A percentile compares a stretch with the other conserved stretches of the same genome.
These are phyloP conservation scores for Pseudopithomyces chartarum DNA, from an alignment of 2,329 filamentous ascomycete genomes.

Conservation along the genomic window DNA sequence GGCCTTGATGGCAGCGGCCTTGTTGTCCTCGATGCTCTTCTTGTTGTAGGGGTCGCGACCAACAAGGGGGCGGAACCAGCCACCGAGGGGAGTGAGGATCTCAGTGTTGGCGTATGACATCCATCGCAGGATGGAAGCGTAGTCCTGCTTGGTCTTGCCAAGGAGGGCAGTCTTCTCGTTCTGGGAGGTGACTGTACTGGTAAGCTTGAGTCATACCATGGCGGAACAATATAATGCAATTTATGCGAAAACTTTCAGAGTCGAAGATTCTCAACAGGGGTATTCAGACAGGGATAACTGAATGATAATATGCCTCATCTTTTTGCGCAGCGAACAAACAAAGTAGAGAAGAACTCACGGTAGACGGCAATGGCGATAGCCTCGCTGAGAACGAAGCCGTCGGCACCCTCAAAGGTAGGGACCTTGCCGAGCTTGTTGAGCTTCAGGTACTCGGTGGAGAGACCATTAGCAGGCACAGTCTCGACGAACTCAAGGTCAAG, in stretches of 20 bases:
- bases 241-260: slow-evolving; percentile 79
- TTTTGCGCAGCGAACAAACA: slow-evolving; percentile 33
- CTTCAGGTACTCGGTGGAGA: slow-evolving; percentile 79
- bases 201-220: slow-evolving; percentile 36
- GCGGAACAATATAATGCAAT: slow-evolving; percentile 18
- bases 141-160: slow-evolving; percentile 99
- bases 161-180: slow-evolving; percentile 99
- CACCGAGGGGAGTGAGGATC: slow-evolving; percentile 72
- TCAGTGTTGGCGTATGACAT: slow-evolving; percentile 96
- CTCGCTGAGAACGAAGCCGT: slow-evolving; percentile 90
- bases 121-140: slow-evolving; percentile 97
- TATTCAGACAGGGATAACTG: slow-evolving; percentile 84
- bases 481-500: slow-evolving; percentile 87
- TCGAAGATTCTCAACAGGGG: slow-evolving; percentile 77
- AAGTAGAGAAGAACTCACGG: slow-evolving; percentile 67
- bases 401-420: slow-evolving; percentile 88
- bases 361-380: slow-evolving; percentile 96
- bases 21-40: slow-evolving; percentile 85
- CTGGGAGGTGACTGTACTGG: slow-evolving; percentile 83
- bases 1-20: slow-evolving; percentile 71
- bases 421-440: slow-evolving; percentile 88
- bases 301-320: slow-evolving; percentile 76
- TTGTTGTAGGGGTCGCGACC: slow-evolving; percentile 93
- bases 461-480: slow-evolving; percentile 67
- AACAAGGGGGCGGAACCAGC: slow-evolving; percentile 85